These are phyloP conservation scores for Gnetum montanum DNA, from an alignment of 75 land plant species.

Conservation along the genomic window DNA sequence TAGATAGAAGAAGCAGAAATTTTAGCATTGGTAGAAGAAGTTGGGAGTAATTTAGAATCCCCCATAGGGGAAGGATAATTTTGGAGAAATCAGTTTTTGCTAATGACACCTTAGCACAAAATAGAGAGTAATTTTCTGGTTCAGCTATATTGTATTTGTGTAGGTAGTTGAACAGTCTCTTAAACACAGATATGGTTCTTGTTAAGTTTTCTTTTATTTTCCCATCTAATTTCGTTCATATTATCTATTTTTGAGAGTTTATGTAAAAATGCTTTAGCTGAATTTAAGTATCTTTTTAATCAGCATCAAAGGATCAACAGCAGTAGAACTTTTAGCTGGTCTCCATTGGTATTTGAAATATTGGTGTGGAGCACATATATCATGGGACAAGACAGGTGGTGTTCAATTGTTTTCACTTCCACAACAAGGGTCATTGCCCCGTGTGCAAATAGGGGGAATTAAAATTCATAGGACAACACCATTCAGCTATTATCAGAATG, in stretches of 20 bases:
- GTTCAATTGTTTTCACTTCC: conserved; percentile 55
- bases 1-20: too few species aligned
- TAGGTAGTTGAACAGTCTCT: too few species aligned
- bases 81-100: too few species aligned
- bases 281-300: conserved; percentile 2
- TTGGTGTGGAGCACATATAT: conserved; percentile 67
- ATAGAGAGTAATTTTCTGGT: too few species aligned
- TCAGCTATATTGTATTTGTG: neutral
- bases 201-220: too few species aligned
- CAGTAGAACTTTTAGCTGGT: conserved; percentile 66
- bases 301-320: conserved; percentile 61
- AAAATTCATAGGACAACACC: conserved; percentile 47
- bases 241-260: neutral
- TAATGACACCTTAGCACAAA: too few species aligned
- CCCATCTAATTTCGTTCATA: too few species aligned
- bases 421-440: conserved; percentile 43
- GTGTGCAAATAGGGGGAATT: conserved; percentile 23
- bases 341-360: conserved; percentile 74
- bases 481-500: conserved; percentile 83
- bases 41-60: too few species aligned
- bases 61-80: too few species aligned
- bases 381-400: conserved; percentile 78
- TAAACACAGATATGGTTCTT: too few species aligned
- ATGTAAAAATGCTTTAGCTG: neutral
- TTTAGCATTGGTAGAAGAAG: too few species aligned